A percentile compares a stretch with the other conserved stretches of the same genome.
phyloP scores from a whole-genome alignment of 1,284 basidiomycete species.

The Bjerkandera adusta region DNA sequence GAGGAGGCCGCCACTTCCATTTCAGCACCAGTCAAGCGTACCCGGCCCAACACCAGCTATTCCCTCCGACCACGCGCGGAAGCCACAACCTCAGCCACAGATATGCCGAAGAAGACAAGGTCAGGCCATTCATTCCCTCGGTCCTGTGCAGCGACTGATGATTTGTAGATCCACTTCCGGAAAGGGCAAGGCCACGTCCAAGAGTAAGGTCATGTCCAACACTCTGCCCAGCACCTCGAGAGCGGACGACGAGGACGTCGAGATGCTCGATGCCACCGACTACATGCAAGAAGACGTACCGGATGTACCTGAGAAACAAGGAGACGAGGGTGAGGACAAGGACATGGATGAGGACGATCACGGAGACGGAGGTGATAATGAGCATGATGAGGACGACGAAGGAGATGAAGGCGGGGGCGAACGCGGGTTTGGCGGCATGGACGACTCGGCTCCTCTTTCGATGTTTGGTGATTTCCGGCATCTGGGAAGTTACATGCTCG shows the following conservation, averaged over 20 bases:
- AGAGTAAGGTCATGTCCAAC: conserved; percentile 55
- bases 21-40: conserved; percentile 52
- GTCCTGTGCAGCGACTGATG: conserved; percentile 11
- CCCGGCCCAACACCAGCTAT: conserved; percentile 49
- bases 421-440: conserved; percentile 48
- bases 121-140: conserved; percentile 30
- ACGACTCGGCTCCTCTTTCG: conserved; percentile 75
- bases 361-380: conserved; percentile 41
- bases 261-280: conserved; percentile 73
- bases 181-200: conserved; percentile 64
- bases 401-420: conserved; percentile 38
- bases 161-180: conserved; percentile 39
- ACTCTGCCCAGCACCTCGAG: conserved; percentile 53
- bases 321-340: conserved; percentile 44
- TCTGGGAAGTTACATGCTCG: conserved; percentile 89
- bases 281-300: conserved; percentile 59
- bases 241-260: conserved; percentile 65
- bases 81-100: conserved; percentile 38
- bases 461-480: conserved; percentile 84
- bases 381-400: conserved; percentile 43
- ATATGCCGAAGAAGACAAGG: conserved; percentile 77
- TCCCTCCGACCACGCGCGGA: conserved; percentile 62
- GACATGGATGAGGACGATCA: conserved; percentile 44
- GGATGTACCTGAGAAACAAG: conserved; percentile 38
- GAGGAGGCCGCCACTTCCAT: conserved; percentile 52